Evolutionary conservation across 805 yeast species (phyloP), one percentile per base, ranked within the genome.

Genomic region (Candida tibetensis): DNA sequence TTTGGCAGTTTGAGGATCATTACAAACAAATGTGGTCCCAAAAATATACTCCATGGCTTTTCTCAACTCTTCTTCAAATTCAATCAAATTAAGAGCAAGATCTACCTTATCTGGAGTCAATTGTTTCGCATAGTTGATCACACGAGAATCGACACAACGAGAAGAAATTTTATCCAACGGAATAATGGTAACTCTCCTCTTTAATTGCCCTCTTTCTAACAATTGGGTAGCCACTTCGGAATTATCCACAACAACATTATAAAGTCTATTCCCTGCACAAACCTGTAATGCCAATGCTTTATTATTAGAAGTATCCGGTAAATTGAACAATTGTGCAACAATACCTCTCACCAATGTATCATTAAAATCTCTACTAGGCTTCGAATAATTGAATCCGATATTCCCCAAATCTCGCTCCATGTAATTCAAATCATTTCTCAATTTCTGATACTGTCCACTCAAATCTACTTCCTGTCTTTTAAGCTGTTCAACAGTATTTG

Each of bases 1-100:
- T 49, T 90, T 84, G 0, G 99, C 98, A 0, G 95, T 81, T 12
- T 84, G 82, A 0, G 96, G 85, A 60, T 89, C 95, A 14, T 79
- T 66, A 64, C 99, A 93, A 16, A 93, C 75, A 30, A 95, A 75
- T n/a, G 95, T 85, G 16, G 79, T 71, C 12, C 99, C 99, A 63
- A 93, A 93, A 16, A 91, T 87, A 49, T 79, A 88, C 48, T 86
- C 82, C 93, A 95, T 86, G 0, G 98, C 99, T 37, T 74, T 80
- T 3, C 71, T 42, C 16, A 88, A 81, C 39, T 83, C 87, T 0
- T 64, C 59, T 14, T 85, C 87, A 55, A 77, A 95, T 2, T 83
- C 83, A 37, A 93, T 74, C 42, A 91, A 66, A 52, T 90, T 80
- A 32, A 89, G 59, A 0, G 99, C 99, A n/a, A 89, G 69, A 47